A percentile compares a stretch with the other conserved stretches of the same genome.
Evolutionary conservation across 2,329 filamentous ascomycete species (phyloP).

Genomic region (Phialocephala subalpina): DNA sequence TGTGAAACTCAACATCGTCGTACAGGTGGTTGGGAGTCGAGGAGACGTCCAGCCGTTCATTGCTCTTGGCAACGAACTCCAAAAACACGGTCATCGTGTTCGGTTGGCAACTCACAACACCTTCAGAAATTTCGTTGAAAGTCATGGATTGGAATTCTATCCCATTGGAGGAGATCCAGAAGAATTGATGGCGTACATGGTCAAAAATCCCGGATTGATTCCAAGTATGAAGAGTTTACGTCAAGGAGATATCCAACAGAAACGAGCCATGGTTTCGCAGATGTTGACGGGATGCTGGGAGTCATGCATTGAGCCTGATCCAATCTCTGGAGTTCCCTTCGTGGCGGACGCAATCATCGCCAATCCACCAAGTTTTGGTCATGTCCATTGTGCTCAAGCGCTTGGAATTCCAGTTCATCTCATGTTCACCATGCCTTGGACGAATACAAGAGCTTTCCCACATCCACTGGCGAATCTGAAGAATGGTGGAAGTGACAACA

Average conservation of each 20-base stretch:
- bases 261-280: constrained; percentile 75
- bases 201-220: constrained; percentile 85
- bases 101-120: constrained; percentile 63
- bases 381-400: constrained; percentile 37
- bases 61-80: constrained; percentile 65
- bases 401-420: constrained; percentile 24
- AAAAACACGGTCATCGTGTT: constrained; percentile 61
- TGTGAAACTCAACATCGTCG: constrained; percentile 70
- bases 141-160: constrained; percentile 64
- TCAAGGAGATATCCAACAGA: constrained; percentile 76
- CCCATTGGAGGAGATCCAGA: constrained; percentile 72
- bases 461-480: constrained; percentile 56
- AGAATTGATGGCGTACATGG: constrained; percentile 88
- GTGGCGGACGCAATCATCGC: constrained; percentile 41
- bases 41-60: constrained; percentile 80
- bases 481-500: constrained; percentile 44
- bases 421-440: constrained; percentile 38
- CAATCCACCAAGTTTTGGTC: constrained; percentile 40
- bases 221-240: constrained; percentile 77
- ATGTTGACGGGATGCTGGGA: constrained; percentile 85
- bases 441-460: constrained; percentile 34
- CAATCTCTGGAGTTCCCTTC: constrained; percentile 25
- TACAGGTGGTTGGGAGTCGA: constrained; percentile 76
- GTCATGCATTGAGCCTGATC: constrained; percentile 73
- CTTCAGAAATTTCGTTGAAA: constrained; percentile 61